Base-by-base conservation (phyloP, 768 basidiomycete genomes). In the Scleroderma citrinum region DNA sequence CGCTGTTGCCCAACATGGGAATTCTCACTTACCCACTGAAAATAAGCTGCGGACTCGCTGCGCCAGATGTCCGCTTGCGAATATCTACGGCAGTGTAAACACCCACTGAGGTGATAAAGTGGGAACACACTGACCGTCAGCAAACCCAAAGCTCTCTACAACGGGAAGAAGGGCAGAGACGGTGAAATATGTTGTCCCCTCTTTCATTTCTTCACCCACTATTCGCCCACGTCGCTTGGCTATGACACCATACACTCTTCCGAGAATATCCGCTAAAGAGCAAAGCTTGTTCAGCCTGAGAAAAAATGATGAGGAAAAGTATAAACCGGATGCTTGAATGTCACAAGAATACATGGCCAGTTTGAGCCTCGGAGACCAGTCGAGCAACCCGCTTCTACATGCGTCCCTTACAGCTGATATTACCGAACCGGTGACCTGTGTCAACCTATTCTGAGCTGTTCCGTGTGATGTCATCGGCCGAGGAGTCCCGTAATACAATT, bases 301-400 rank as follows among this genome's bases (percentile, higher is more conserved):
- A 37, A 31, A 37, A 30, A 45, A 42, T 40, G 31, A 40, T 49
- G 35, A 24, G 5, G 35, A 14, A 12, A 23, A 38, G 29, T 13
- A 75, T 90, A 62, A 64, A 97, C 94, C 91, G 14, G 95, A 93
- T 1, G 94, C 91, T 69, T 97, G 96, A 47, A 99, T 98, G 61
- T 98, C 94, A 67, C 95, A 99, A 12, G 87, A 85, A 66, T 99
- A 99, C 92, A 98, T 98, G 0, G 96, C 96, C 56, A 99, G 72
- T 83, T 94, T 90, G 56, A 99, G 76, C 49, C 96, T 76, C 13
- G 96, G 96, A 2, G 94, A 97, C 96, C 96, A 99, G 66, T 98
- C 96, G 39, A 98, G 71, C 49, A 99, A 64, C 1, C 88, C 93
- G 55, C 83, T 86, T 51, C 89, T 80, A 63, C 93, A 98, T 0